These are phyloP conservation scores for Solanum neorickii DNA, from an alignment of 257 asterid species.

Conservation along the genomic window DNA sequence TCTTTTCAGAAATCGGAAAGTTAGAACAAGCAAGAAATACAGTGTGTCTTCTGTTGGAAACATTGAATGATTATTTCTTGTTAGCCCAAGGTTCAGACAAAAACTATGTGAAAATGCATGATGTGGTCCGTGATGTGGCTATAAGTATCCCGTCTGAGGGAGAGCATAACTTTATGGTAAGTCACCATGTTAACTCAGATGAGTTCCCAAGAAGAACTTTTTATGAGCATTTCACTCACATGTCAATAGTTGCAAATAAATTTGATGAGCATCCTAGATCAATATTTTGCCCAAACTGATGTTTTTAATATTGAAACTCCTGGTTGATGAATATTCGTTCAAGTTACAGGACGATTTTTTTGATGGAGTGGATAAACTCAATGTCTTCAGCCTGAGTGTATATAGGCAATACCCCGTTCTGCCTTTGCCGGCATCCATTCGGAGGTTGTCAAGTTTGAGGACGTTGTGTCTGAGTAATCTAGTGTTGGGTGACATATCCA, in stretches of 20 bases:
- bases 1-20: not conserved
- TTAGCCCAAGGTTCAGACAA: not conserved
- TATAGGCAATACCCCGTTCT: rapidly evolving
- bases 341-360: not conserved
- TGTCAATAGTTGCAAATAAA: not conserved
- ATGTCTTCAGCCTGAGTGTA: not conserved
- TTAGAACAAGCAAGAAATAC: not conserved
- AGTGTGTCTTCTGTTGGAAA: not conserved
- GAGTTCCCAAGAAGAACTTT: not conserved
- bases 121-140: not conserved
- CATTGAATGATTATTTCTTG: not conserved
- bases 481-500: not conserved
- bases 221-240: not conserved
- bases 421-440: not conserved
- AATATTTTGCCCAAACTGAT: not conserved
- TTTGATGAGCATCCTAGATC: not conserved
- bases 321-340: not conserved
- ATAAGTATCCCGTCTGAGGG: not conserved
- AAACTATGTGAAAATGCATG: not conserved
- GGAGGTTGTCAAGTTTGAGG: not conserved
- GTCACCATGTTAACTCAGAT: not conserved
- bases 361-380: not conserved
- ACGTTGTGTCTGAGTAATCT: not conserved
- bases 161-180: not conserved
- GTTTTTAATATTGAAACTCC: not conserved